These are phyloP conservation scores for Quercus phellos DNA, from an alignment of 331 rosid genomes.

Conservation along the genomic window DNA sequence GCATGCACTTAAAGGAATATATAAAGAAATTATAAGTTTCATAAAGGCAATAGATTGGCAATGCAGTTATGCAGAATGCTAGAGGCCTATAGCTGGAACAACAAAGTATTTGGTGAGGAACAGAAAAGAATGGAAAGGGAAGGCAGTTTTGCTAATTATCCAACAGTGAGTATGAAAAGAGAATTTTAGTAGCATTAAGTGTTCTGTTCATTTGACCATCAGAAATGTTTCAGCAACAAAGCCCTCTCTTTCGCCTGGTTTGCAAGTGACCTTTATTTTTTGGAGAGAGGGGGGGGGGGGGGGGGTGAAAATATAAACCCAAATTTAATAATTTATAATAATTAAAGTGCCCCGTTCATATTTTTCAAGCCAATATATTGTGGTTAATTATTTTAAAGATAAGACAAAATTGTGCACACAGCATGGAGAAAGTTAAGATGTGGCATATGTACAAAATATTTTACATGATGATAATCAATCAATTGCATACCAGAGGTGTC, in stretches of 20 bases:
- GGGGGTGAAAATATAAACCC: neutral
- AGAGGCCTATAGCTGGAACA: neutral
- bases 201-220: neutral
- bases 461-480: slow-evolving; percentile 10
- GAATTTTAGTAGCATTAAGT: neutral
- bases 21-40: neutral
- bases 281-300: too few species aligned
- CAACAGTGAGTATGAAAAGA: neutral
- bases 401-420: slow-evolving; percentile 1
- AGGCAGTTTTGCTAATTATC: neutral
- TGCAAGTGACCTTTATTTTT: neutral
- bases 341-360: neutral
- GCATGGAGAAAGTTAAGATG: neutral
- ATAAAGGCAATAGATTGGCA: neutral
- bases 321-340: neutral
- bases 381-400: neutral
- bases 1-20: neutral
- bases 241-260: neutral
- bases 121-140: neutral
- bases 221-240: neutral
- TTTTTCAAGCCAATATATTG: neutral
- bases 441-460: neutral
- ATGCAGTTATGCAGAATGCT: neutral
- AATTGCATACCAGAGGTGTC: slow-evolving; percentile 70
- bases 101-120: neutral